Conservation (phyloP, 2,329 filamentous ascomycete species). For the Colletotrichum gloeosporioides region DNA sequence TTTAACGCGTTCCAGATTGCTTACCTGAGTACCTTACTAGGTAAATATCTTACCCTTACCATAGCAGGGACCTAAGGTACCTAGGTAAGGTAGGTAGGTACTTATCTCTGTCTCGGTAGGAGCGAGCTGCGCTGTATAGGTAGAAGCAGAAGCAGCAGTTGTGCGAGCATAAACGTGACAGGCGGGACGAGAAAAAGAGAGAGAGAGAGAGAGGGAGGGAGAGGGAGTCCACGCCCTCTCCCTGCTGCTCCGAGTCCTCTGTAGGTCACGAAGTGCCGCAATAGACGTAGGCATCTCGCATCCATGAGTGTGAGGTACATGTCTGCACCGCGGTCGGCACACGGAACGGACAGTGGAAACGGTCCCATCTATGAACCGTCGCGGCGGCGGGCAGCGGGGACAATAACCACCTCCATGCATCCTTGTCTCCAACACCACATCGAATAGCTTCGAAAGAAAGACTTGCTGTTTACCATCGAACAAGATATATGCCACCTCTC, state of each 20-base stretch:
- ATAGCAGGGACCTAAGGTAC: no score
- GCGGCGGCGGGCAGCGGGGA: conserved; percentile 7
- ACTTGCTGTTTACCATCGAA: neutral
- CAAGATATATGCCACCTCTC: neutral
- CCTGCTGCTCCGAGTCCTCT: no score
- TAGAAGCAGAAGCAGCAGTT: neutral
- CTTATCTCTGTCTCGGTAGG: neutral
- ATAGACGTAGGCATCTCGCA: neutral
- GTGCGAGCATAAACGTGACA: neutral
- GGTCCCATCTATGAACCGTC: conserved; percentile 1
- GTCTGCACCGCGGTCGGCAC: neutral
- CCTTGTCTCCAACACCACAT: neutral
- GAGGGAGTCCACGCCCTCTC: no score
- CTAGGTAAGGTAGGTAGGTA: neutral
- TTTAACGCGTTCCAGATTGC: neutral
- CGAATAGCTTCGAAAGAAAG: neutral
- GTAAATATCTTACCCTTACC: neutral
- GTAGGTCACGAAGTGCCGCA: neutral
- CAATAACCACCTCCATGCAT: neutral
- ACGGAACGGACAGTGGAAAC: conserved; percentile 6
- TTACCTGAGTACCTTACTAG: neutral
- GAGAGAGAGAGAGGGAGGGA: neutral
- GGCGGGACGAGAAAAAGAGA: neutral
- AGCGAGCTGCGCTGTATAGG: neutral
- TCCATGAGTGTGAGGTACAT: neutral